Conservation (phyloP, 1,139 yeast genomes). For the Zygotorulaspora mrakii region DNA sequence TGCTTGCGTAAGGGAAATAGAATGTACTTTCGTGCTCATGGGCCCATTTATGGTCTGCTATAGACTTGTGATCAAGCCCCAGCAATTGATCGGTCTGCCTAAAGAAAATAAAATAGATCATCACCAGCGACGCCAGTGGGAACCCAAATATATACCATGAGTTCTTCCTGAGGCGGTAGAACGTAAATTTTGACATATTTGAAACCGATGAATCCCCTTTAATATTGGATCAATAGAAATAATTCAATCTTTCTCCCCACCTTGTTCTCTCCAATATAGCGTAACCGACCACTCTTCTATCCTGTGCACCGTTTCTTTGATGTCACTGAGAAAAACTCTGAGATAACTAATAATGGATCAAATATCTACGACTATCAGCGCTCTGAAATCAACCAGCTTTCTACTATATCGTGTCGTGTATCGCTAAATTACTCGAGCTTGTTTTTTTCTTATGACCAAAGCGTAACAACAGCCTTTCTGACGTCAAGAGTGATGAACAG, state of each 20-base stretch:
- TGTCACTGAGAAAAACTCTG: background rate
- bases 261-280: background rate
- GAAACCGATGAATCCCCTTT: background rate
- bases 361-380: background rate
- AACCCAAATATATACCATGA: conserved; percentile 26
- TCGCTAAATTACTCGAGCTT: background rate
- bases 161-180: conserved; percentile 30
- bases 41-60: conserved; percentile 36
- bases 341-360: background rate
- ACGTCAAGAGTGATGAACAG: background rate
- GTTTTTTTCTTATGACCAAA: background rate
- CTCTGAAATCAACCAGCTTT: background rate
- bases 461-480: background rate
- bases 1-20: conserved; percentile 35
- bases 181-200: conserved; percentile 14
- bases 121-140: conserved; percentile 24
- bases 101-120: conserved; percentile 24
- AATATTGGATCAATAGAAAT: background rate
- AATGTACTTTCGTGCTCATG: conserved; percentile 36
- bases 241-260: background rate
- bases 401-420: background rate
- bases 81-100: conserved; percentile 24
- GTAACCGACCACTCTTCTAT: background rate
- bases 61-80: conserved; percentile 26
- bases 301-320: background rate